Percentiles rank a stretch among this genome's conserved stretches.
phyloP scores from a whole-genome alignment of 371 early-diverging fungal species.

The Mucor sp. region DNA sequence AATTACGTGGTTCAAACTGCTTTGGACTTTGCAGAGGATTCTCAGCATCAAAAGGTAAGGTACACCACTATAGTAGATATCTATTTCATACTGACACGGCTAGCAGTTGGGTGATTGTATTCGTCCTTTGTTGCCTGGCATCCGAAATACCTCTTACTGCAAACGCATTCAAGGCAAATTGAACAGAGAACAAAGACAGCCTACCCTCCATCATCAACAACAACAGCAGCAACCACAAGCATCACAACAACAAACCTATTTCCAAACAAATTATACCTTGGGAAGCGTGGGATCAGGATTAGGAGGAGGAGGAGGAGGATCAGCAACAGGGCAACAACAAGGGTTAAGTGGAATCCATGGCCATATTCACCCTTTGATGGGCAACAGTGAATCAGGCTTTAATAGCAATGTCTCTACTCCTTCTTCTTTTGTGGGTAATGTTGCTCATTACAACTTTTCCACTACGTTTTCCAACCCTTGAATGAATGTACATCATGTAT shows the following conservation, averaged over 20 bases:
- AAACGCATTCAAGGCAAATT: conserved; percentile 87
- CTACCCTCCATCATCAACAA: not conserved
- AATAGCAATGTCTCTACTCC: not conserved
- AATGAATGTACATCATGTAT: not conserved
- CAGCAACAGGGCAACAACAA: not conserved
- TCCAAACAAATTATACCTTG: not conserved
- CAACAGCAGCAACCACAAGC: not conserved
- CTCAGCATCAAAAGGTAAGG: conserved; percentile 67
- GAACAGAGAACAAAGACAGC: conserved; percentile 45
- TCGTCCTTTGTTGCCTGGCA: conserved; percentile 74
- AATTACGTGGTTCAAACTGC: conserved; percentile 96
- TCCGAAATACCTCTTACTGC: conserved; percentile 86
- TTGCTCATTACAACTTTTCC: not conserved
- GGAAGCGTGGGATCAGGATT: not conserved
- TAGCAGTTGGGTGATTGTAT: conserved; percentile 73
- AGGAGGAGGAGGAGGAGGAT: not conserved
- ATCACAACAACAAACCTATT: not conserved
- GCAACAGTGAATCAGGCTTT: not conserved
- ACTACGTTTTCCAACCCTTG: conserved; percentile 2
- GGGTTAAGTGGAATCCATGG: not conserved
- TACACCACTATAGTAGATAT: not conserved
- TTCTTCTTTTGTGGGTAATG: not conserved
- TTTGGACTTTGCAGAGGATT: conserved; percentile 78
- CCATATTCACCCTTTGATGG: conserved; percentile 10
- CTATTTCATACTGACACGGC: not conserved